These are phyloP conservation scores for Seiridium cupressi DNA, from an alignment of 2,329 filamentous ascomycete genomes.

Conservation along the genomic window DNA sequence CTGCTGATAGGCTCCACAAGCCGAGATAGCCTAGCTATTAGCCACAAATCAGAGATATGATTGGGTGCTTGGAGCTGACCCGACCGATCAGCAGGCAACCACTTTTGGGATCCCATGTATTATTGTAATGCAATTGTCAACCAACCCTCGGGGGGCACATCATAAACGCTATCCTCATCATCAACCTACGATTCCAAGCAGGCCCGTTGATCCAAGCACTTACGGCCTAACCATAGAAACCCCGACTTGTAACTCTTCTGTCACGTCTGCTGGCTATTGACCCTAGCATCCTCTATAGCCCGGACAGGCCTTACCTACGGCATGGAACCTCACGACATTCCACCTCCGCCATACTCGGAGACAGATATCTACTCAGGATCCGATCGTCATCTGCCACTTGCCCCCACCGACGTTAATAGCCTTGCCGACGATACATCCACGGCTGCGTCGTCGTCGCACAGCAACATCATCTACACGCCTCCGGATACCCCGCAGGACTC, in stretches of 20 bases:
- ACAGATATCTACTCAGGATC: constrained; percentile 50
- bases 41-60: background rate
- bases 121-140: too few species aligned
- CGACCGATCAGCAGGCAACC: background rate
- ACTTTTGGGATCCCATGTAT: background rate
- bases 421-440: constrained; percentile 35
- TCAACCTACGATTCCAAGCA: too few species aligned
- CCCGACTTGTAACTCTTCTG: too few species aligned
- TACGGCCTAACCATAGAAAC: too few species aligned
- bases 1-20: background rate
- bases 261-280: too few species aligned
- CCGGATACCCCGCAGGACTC: constrained; percentile 44
- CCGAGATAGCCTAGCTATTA: background rate
- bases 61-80: background rate
- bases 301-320: too few species aligned
- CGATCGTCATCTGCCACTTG: constrained; percentile 24
- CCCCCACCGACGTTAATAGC: constrained; percentile 19
- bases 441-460: constrained; percentile 38
- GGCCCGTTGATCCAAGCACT: too few species aligned
- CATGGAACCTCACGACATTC: constrained; percentile 33
- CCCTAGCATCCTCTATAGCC: too few species aligned
- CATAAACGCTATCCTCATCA: too few species aligned
- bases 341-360: constrained; percentile 57
- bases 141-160: too few species aligned
- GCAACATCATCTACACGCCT: constrained; percentile 50